phyloP scores from a whole-genome alignment of 257 asterid species.

The Lithospermum erythrorhizon region DNA sequence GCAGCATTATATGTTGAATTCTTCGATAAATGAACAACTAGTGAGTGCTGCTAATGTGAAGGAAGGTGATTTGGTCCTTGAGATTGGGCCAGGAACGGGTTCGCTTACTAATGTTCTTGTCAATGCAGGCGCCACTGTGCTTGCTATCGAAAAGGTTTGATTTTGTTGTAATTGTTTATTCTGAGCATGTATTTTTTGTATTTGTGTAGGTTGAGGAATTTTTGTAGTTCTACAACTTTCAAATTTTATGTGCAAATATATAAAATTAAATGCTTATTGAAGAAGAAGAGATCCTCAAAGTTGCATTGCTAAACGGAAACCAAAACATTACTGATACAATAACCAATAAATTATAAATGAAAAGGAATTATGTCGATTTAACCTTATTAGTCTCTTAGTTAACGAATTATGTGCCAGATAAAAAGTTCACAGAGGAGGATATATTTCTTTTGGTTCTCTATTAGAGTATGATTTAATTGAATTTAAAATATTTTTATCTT shows the following conservation, averaged over 20 bases:
- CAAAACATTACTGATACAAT: too few relatives aligned
- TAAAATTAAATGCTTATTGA: too few relatives aligned
- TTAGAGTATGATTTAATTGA: background rate
- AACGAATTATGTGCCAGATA: background rate
- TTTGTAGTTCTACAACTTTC: too few relatives aligned
- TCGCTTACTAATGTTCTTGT: constrained; percentile 81
- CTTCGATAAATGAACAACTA: constrained; percentile 58
- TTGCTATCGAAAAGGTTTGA: constrained; percentile 88
- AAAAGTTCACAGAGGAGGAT: background rate
- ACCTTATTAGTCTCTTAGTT: background rate
- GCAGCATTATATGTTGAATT: constrained; percentile 92
- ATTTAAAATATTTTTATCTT: too few relatives aligned
- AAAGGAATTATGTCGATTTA: too few relatives aligned
- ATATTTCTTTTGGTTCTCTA: background rate
- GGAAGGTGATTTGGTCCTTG: constrained; percentile 85
- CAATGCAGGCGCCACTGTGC: constrained; percentile 75
- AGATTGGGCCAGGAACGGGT: constrained; percentile 98
- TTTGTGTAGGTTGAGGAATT: too few relatives aligned
- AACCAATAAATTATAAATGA: too few relatives aligned
- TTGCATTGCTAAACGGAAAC: background rate
- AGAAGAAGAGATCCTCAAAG: background rate
- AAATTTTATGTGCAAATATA: too few relatives aligned
- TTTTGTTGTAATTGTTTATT: constrained; percentile 3
- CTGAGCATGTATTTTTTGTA: background rate
- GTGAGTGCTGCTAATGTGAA: constrained; percentile 58